Evolutionary conservation across 179 eudicot genomes (phyloP), one percentile per base, ranked within the genome.

Genomic region (Spinacia oleracea): DNA sequence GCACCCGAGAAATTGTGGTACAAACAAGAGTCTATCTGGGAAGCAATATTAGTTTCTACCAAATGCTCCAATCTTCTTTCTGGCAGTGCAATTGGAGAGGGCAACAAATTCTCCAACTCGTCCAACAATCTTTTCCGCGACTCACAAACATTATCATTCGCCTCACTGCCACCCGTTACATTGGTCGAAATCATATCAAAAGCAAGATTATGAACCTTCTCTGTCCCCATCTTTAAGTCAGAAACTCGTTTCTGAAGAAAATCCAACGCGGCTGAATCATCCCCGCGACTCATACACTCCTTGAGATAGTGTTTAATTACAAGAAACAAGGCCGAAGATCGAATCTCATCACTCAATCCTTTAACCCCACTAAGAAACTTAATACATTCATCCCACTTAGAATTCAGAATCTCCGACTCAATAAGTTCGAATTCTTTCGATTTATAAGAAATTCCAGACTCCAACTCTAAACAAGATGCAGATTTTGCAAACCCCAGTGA

Each of bases 11-110:
- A 86, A 86, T 88, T 90, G 82, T 96, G 99, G 78, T 91, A 93
- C 78, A 89, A 62, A 77, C 99, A 96, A n/a, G 92, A 82, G 81
- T 92, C 96, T 78, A 89, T 80, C 82, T 90, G 96, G 25, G 85
- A 83, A 82, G 67, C 46, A 31, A 88, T 85, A 42, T 83, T 93
- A 87, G 75, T 88, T 83, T 96, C 99, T 70, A 96, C 90, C 80
- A 96, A 82, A 80, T 86, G 84, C 80, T 91, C 99, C 88, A 96
- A 83, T 85, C 98, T 85, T 86, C 94, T 88, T 70, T 92, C 94
- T 14, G 98, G 96, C 73, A 96, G 25, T 2, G 88, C 83, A 58
- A 93, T 53, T 9, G 97, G 96, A 81, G 92, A 88, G 16, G 99
- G 98, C 77, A 96, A 83, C 81, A 93, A 55, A 46, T 80, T 86